Evolutionary conservation across 2,329 filamentous ascomycete genomes (phyloP).

Genomic region (Bipolaris victoriae): DNA sequence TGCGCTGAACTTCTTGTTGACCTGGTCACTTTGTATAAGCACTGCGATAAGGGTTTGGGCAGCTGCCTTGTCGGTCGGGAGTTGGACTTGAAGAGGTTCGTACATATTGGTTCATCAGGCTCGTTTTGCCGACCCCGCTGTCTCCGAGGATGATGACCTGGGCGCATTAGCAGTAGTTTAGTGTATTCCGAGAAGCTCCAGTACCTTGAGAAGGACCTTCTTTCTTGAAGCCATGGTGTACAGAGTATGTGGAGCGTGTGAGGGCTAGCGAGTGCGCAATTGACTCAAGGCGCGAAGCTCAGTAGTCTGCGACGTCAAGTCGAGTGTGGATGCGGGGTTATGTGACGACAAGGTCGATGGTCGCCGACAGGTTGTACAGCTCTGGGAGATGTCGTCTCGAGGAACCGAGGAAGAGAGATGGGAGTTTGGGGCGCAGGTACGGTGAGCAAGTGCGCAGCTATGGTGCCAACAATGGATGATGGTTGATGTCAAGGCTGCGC

Average conservation of each 20-base stretch:
- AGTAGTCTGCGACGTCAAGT: conserved; percentile 7
- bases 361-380: background rate
- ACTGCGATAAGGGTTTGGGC: background rate
- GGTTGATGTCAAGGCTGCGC: conserved; percentile 15
- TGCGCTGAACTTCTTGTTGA: conserved; percentile 99
- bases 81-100: conserved; percentile 44
- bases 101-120: conserved; percentile 99
- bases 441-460: conserved; percentile 13
- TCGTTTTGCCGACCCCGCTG: conserved; percentile 98
- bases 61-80: background rate
- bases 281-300: conserved; percentile 14
- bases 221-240: conserved; percentile 57
- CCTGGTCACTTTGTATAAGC: conserved; percentile 60
- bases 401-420: background rate
- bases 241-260: conserved; percentile 12
- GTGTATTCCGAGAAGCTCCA: conserved; percentile 10
- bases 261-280: conserved; percentile 9
- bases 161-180: conserved; percentile 21
- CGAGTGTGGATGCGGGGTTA: conserved; percentile 3
- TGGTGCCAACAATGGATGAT: conserved; percentile 15
- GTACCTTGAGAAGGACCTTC: conserved; percentile 90
- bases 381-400: background rate
- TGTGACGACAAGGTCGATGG: background rate
- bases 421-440: conserved; percentile 10
- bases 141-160: conserved; percentile 99